Evolutionary conservation across 345 rosid species (phyloP).

Genomic region (Populus ilicifolia): DNA sequence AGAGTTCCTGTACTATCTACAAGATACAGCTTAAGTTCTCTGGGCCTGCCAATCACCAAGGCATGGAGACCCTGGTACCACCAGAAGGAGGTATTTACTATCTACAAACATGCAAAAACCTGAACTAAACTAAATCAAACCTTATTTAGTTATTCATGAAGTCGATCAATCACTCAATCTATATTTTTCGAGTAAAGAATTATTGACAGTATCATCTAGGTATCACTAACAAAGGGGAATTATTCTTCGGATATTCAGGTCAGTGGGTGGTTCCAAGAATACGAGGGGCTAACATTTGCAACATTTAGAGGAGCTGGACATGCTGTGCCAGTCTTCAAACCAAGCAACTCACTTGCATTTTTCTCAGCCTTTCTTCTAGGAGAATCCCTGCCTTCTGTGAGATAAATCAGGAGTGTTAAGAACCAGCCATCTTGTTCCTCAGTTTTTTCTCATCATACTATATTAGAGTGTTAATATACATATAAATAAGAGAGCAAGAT

Average conservation of each 20-base stretch:
- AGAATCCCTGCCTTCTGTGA: slow-evolving; percentile 29
- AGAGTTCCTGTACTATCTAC: slow-evolving; percentile 92
- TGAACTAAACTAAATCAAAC: neutral
- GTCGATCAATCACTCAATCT: neutral
- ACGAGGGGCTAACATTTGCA: slow-evolving; percentile 75
- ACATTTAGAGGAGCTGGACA: slow-evolving; percentile 99
- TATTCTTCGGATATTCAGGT: slow-evolving; percentile 39
- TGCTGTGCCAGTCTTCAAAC: slow-evolving; percentile 85
- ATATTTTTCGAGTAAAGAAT: neutral
- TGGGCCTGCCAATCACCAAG: slow-evolving; percentile 55
- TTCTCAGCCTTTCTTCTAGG: slow-evolving; percentile 68
- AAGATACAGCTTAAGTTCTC: slow-evolving; percentile 57
- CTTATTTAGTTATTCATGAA: neutral
- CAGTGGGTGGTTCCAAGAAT: slow-evolving; percentile 91
- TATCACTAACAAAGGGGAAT: neutral
- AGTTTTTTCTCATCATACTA: slow-evolving; percentile 1
- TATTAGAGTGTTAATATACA: neutral
- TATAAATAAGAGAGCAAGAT: neutral
- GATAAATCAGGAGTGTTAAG: neutral
- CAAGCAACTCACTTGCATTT: slow-evolving; percentile 59
- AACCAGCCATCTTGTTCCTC: neutral
- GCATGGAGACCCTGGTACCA: slow-evolving; percentile 95
- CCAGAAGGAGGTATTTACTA: slow-evolving; percentile 51
- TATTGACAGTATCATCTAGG: neutral
- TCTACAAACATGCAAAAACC: neutral